Evolutionary conservation across 805 yeast genomes (phyloP), one percentile per base, ranked within the genome.

Genomic region (Wickerhamomyces mucosus): DNA sequence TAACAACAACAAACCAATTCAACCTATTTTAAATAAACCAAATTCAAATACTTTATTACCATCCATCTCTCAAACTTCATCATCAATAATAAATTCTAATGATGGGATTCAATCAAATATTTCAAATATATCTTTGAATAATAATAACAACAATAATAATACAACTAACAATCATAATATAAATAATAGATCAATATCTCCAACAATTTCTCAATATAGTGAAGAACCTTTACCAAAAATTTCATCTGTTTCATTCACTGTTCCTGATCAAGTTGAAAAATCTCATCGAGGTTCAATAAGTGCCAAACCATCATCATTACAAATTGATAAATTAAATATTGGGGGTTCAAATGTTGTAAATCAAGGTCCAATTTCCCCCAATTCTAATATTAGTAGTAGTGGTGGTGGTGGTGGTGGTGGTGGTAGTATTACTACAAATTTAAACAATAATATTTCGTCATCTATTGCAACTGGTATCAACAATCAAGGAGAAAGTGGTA

Each of bases 241-340:
- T 10, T 36, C 46, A 1, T 27, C 59, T 4, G 61, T 70, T 9
- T 69, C 74, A 3, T 70, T 70, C 42, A 68, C 67, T 15, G 68
- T 65, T 14, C 66, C 69, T 1, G 52, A 63, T 9, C 51, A 42
- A 7, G 48, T 51, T 16, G 64, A 61, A 16, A 67, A 66, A 39
- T 50, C 60, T 2, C 74, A 72, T 41, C 53, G 79, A 35, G 74
- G 75, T n/a, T 72, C 78, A 2, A 71, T 72, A 31, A 65, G 73
- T 27, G 67, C 73, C 1, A 58, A 68, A 38, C 73, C 77, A 2
- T 63, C 72, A 5, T 56, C 61, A 12, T 54, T 60, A 5, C 52
- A 55, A 13, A 41, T 56, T 24, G 39, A 33, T 27, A 42, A 45
- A 16, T 18, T 20, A 12, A 16, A 15, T 23, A 13, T 5, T 5